A percentile compares a stretch with the other conserved stretches of the same genome.
phyloP scores from a whole-genome alignment of 2,329 filamentous ascomycete species.

The Trichothecium sympodiale region DNA sequence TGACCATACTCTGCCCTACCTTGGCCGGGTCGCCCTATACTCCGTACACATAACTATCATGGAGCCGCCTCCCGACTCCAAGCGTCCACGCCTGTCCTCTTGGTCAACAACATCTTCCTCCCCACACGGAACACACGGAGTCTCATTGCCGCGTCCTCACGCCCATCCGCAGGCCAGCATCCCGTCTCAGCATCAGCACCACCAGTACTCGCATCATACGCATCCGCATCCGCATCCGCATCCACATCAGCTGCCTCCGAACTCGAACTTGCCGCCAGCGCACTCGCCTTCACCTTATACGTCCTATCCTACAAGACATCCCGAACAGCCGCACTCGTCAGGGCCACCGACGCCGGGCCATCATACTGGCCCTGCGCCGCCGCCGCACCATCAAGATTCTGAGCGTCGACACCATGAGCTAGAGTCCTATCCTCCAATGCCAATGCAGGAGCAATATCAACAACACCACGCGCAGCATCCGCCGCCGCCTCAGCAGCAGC shows the following conservation, averaged over 20 bases:
- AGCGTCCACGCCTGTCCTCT: constrained; percentile 44
- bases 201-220: constrained; percentile 3
- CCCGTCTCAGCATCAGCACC: constrained; percentile 8
- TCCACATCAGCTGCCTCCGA: constrained; percentile 16
- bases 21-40: constrained; percentile 4
- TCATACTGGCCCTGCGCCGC: constrained; percentile 12
- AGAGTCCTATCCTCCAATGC: constrained; percentile 42
- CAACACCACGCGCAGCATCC: no score
- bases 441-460: constrained; percentile 34
- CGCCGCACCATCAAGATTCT: constrained; percentile 25
- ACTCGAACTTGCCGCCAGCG: constrained; percentile 10
- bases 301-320: constrained; percentile 21
- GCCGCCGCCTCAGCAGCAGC: constrained; percentile 8
- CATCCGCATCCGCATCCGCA: constrained; percentile 13
- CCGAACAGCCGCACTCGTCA: constrained; percentile 19
- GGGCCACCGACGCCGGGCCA: constrained; percentile 13
- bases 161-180: constrained; percentile 17
- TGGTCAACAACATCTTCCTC: constrained; percentile 31
- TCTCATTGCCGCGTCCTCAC: constrained; percentile 35
- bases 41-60: constrained; percentile 42
- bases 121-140: constrained; percentile 31
- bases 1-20: constrained; percentile 3
- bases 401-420: constrained; percentile 48
- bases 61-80: constrained; percentile 48
- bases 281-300: constrained; percentile 17